Conservation (phyloP, 441 rosid species). For the Flueggea neowawraea region DNA sequence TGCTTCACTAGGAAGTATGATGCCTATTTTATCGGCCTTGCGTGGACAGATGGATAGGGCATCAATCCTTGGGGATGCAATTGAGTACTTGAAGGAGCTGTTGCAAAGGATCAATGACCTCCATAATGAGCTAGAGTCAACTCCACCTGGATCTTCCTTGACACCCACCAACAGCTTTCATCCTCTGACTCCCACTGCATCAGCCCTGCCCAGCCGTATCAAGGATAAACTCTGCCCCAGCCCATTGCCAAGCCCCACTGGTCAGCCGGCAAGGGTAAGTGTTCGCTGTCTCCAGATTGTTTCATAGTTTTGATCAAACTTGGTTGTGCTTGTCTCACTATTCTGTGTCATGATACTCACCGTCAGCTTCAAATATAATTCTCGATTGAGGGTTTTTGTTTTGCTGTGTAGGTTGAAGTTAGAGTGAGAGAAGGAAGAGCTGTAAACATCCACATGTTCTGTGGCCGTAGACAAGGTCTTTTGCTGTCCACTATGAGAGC, state of each 20-base stretch:
- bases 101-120: constrained; percentile 78
- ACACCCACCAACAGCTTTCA: constrained; percentile 49
- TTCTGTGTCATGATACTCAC: background rate
- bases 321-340: constrained; percentile 2
- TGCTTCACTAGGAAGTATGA: no score
- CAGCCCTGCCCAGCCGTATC: constrained; percentile 51
- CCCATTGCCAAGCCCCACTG: constrained; percentile 57
- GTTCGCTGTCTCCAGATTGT: background rate
- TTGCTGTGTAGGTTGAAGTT: constrained; percentile 52
- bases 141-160: constrained; percentile 46
- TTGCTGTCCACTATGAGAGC: constrained; percentile 67
- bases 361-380: background rate
- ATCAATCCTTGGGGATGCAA: constrained; percentile 74
- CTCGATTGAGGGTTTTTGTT: background rate
- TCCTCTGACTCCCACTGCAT: constrained; percentile 63
- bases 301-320: no score
- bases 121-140: constrained; percentile 60
- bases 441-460: constrained; percentile 86
- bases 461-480: constrained; percentile 62
- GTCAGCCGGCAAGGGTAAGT: constrained; percentile 65
- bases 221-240: constrained; percentile 61
- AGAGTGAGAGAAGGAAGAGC: constrained; percentile 70
- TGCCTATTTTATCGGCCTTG: background rate
- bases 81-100: constrained; percentile 76
- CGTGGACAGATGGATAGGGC: constrained; percentile 69